Conservation (phyloP, 306 rosid genomes). For the Clitoria ternatea region DNA sequence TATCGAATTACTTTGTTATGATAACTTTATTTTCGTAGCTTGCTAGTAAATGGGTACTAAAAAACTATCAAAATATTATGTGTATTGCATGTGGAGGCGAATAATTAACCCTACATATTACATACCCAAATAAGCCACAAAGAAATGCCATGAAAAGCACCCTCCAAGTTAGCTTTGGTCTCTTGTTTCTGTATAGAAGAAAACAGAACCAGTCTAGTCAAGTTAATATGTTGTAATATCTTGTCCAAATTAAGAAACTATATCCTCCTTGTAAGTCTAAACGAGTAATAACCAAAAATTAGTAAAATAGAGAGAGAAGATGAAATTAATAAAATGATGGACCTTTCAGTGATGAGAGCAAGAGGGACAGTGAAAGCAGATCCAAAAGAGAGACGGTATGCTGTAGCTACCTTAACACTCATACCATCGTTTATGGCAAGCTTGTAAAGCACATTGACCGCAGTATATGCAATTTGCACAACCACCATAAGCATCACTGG, state of each 20-base stretch:
- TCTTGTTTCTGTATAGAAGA: conserved; percentile 34
- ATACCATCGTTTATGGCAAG: conserved; percentile 63
- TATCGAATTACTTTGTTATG: too few relatives aligned
- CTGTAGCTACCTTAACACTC: conserved; percentile 53
- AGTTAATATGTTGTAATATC: background rate
- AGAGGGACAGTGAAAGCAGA: conserved; percentile 59
- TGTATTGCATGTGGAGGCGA: too few relatives aligned
- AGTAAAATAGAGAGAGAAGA: background rate
- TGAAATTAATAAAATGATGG: background rate
- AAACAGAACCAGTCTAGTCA: background rate
- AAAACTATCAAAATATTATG: too few relatives aligned
- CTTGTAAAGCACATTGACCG: conserved; percentile 58
- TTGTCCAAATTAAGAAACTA: background rate
- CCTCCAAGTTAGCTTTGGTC: conserved; percentile 46
- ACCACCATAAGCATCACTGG: conserved; percentile 38
- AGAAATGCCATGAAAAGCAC: conserved; percentile 48
- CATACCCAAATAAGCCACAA: conserved; percentile 61
- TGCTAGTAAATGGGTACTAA: too few relatives aligned
- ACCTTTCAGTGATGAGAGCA: conserved; percentile 46
- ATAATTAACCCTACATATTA: background rate
- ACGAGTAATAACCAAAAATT: background rate
- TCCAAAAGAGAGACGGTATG: conserved; percentile 61
- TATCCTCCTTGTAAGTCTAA: background rate
- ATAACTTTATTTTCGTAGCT: too few relatives aligned
- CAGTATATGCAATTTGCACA: conserved; percentile 48